Percentiles rank a stretch among this genome's conserved stretches.
Evolutionary conservation across 2,329 filamentous ascomycete genomes (phyloP).

Genomic region (Byssochlamys sp.): DNA sequence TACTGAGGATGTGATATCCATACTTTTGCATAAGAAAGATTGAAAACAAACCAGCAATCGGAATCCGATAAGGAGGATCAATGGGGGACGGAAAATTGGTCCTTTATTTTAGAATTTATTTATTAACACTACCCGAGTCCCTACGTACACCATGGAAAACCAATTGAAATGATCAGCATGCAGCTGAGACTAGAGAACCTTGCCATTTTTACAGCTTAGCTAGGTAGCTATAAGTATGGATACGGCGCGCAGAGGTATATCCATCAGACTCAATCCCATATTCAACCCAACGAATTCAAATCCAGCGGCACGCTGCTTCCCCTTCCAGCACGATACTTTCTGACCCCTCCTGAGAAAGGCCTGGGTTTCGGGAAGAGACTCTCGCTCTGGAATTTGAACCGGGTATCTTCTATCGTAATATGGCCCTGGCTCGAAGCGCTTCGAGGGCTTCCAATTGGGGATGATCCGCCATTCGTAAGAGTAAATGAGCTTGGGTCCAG

Average conservation of each 20-base stretch:
- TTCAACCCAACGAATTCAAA: conserved; percentile 42
- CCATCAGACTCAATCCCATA: conserved; percentile 9
- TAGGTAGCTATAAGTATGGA: neutral
- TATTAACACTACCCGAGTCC: too few species aligned
- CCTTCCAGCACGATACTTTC: conserved; percentile 78
- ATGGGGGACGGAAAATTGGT: too few species aligned
- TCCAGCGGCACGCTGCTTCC: conserved; percentile 91
- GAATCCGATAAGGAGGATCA: too few species aligned
- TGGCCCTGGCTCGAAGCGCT: conserved; percentile 17
- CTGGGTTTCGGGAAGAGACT: conserved; percentile 73
- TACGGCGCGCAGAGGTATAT: neutral
- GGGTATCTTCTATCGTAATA: conserved; percentile 59
- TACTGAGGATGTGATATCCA: neutral
- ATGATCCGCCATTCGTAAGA: conserved; percentile 51
- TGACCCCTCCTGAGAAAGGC: conserved; percentile 63
- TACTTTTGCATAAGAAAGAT: too few species aligned
- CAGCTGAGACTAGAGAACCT: neutral
- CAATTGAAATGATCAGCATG: neutral
- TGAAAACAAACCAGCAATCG: too few species aligned
- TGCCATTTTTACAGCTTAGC: neutral
- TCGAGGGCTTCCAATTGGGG: conserved; percentile 16
- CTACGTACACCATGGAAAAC: too few species aligned
- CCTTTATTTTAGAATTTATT: too few species aligned
- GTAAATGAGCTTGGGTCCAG: conserved; percentile 71
- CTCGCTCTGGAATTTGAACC: conserved; percentile 84